Evolutionary conservation across 2,329 filamentous ascomycete species (phyloP).

Genomic region (Colletotrichum magnum): DNA sequence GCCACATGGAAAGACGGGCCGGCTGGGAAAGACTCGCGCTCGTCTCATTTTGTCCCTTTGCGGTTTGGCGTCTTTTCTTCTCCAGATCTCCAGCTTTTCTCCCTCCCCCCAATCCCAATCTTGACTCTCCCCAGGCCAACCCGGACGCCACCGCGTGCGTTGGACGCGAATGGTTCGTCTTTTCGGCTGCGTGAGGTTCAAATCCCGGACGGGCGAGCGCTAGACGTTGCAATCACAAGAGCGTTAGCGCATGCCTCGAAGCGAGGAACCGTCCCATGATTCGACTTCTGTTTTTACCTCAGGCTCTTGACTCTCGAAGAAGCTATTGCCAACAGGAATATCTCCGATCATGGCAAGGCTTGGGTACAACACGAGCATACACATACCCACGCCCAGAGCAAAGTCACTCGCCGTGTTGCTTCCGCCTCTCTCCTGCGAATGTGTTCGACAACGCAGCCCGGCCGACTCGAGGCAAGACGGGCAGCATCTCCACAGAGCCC

Average conservation of each 20-base stretch:
- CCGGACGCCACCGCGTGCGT: conserved; percentile 15
- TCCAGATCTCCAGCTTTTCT: conserved; percentile 34
- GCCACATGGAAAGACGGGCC: conserved; percentile 39
- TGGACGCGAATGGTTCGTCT: conserved; percentile 27
- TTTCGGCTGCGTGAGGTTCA: conserved; percentile 7
- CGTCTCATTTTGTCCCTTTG: conserved; percentile 19
- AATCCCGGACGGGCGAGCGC: conserved; percentile 10
- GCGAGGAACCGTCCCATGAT: neutral
- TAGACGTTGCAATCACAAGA: neutral
- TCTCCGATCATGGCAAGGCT: neutral
- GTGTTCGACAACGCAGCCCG: neutral
- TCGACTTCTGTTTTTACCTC: neutral
- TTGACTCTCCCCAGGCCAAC: conserved; percentile 5
- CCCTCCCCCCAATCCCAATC: conserved; percentile 2
- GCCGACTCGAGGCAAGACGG: conserved; percentile 32
- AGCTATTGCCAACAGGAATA: conserved; percentile 20
- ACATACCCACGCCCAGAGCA: too few species aligned
- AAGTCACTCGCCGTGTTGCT: neutral
- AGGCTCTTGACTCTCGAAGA: neutral
- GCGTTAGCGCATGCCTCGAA: neutral
- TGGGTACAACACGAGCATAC: too few species aligned
- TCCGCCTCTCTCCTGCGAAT: neutral
- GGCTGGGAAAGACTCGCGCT: conserved; percentile 17
- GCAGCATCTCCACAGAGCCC: conserved; percentile 37
- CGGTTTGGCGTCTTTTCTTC: conserved; percentile 16